Base-by-base conservation (phyloP, 371 early-diverging fungal species). In the Smittium culicis region DNA sequence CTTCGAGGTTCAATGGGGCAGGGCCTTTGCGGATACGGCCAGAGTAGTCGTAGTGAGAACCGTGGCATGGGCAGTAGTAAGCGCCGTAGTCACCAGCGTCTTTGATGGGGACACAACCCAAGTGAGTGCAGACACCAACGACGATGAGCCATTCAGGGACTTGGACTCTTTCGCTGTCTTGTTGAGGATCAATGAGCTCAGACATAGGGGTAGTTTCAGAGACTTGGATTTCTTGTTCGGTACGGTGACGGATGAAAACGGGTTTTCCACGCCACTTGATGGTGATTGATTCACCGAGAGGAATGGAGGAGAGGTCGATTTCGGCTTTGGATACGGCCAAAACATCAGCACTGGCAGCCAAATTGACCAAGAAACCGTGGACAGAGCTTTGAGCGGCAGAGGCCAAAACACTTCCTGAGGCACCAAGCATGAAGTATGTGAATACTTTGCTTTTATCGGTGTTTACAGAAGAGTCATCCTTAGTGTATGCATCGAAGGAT, bases 41-140 rank as follows among this genome's bases (percentile, higher is more conserved):
- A 20, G 90, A 88, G 73, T 91, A 89, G 73, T 93, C 93, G 73
- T 94, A 93, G 78, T 94, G 95, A 67, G 95, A 95, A 72, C 98
- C 96, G 81, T 94, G 96, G 88, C 98, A 97, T 66, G 98, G 98
- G 85, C 98, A 97, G 84, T 94, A 97, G 96, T 96, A 97, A 69
- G 96, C 98, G 72, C 92, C 94, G 75, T 81, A 97, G 70, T 96
- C 98, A 80, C 96, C 96, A 78, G 96, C 87, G 77, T 97, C 96
- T 68, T 94, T 96, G 73, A 96, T 89, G 68, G 98, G 98, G 61
- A 97, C 96, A 83, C 98, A 97, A 75, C 98, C 93, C 81, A 97
- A 84, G 80, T 97, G 98, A 66, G 98, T 97, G 86, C 98, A 97
- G 73, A 96, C 90, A 74, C 95, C 98, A 72, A 97, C 78, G 88